These are phyloP conservation scores for Hypomontagnella submonticulosa DNA, from an alignment of 495 filamentous ascomycete species.

Conservation along the genomic window DNA sequence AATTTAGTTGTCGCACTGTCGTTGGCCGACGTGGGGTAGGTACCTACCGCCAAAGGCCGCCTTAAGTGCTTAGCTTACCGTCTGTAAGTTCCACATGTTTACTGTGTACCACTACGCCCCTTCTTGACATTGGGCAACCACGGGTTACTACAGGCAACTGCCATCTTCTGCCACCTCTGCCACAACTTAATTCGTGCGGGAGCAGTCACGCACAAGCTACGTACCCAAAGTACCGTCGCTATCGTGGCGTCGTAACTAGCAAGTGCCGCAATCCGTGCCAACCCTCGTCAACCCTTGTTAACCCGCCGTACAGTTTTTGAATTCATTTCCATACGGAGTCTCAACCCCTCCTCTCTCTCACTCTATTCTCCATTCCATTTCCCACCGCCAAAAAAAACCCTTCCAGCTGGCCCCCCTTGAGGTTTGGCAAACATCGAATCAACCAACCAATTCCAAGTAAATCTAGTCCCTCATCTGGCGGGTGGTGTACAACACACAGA, in stretches of 20 bases:
- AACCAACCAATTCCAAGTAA: conserved; percentile 29
- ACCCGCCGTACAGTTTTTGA: conserved; percentile 4
- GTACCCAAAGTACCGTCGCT: conserved; percentile 21
- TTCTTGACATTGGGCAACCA: too few species aligned
- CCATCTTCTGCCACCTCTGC: conserved; percentile 4
- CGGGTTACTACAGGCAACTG: not conserved
- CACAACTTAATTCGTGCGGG: conserved; percentile 21
- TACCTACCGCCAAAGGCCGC: conserved; percentile 26
- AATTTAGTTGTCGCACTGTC: conserved; percentile 46
- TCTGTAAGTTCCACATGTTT: conserved; percentile 1
- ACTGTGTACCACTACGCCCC: conserved; percentile 15
- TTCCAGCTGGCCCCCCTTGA: conserved; percentile 5
- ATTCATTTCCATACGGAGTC: conserved; percentile 7
- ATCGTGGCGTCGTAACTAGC: conserved; percentile 31
- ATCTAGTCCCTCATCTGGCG: conserved; percentile 39
- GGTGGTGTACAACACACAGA: conserved; percentile 41
- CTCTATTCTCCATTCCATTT: conserved; percentile 1
- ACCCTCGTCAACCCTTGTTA: conserved; percentile 1
- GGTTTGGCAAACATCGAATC: conserved; percentile 29
- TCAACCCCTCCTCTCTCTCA: conserved; percentile 7
- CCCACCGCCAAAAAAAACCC: conserved; percentile 33
- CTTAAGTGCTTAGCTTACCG: conserved; percentile 19
- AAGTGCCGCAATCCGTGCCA: conserved; percentile 26
- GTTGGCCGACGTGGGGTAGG: conserved; percentile 44
- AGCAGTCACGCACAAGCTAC: not conserved